A percentile compares a stretch with the other conserved stretches of the same genome.
These are phyloP conservation scores for Fusarium stilboides DNA, from an alignment of 2,329 filamentous ascomycete species.

Conservation along the genomic window DNA sequence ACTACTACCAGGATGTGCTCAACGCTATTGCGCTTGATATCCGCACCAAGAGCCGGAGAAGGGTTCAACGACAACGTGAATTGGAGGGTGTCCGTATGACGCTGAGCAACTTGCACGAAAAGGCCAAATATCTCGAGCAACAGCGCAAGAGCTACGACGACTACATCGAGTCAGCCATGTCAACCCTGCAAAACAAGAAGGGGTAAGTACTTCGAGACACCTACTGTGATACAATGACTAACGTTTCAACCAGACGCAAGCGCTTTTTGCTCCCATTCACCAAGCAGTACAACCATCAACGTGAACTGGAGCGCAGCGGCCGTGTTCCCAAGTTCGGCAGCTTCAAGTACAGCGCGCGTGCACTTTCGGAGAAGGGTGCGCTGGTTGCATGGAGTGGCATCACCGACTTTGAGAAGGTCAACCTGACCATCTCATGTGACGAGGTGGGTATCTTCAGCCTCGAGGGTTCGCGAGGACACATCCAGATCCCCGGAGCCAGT, in stretches of 20 bases:
- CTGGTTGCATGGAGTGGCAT: conserved; percentile 93
- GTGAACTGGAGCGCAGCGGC: conserved; percentile 91
- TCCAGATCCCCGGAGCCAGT: conserved; percentile 95
- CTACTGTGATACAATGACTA: conserved; percentile 26
- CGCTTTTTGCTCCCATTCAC: conserved; percentile 96
- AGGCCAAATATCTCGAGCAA: conserved; percentile 92
- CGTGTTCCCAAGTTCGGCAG: conserved; percentile 97
- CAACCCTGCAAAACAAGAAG: conserved; percentile 96
- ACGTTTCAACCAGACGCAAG: conserved; percentile 77
- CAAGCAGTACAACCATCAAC: conserved; percentile 98
- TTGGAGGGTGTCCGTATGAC: conserved; percentile 86
- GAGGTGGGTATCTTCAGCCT: conserved; percentile 94
- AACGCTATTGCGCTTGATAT: conserved; percentile 98
- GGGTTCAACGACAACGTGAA: conserved; percentile 92
- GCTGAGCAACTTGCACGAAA: conserved; percentile 81
- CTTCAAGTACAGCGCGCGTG: conserved; percentile 95
- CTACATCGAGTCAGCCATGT: conserved; percentile 99
- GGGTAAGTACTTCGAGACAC: conserved; percentile 68
- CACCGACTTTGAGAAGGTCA: conserved; percentile 85
- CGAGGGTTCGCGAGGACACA: conserved; percentile 90
- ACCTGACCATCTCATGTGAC: conserved; percentile 94
- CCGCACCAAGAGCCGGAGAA: conserved; percentile 93
- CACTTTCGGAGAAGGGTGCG: conserved; percentile 92
- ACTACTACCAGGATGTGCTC: conserved; percentile 97
- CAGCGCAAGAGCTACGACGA: conserved; percentile 99